Evolutionary conservation across 2,329 filamentous ascomycete genomes (phyloP), one percentile per base, ranked within the genome.

Genomic region (Myriosclerotinia curreyana): DNA sequence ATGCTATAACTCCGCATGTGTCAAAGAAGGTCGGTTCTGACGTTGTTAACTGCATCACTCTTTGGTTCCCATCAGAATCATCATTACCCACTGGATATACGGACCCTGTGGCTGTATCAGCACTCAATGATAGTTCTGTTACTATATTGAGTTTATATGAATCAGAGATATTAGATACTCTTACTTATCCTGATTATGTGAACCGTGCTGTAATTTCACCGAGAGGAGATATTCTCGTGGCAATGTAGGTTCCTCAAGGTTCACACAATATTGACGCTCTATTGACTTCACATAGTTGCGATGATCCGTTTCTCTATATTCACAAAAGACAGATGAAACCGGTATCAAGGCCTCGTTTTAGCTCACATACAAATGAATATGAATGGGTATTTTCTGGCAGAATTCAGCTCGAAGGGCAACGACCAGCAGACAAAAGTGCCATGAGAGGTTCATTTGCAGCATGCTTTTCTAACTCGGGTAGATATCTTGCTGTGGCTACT

Each of bases 131-230:
- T 78, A 89, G 87, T 74, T 92, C 90, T 1, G 90, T 98, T 64
- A 88, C 89, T 36, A 79, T 97, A n/a, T 91, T 96, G 73, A 89
- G 88, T 56, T 79, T 98, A 25, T 80, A 84, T 36, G 84, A 88
- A 60, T 84, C 86, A 17, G 81, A 89, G 66, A 81, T 89, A 44
- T 77, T 96, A 28, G 86, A 90, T 62, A 82, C 87, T 51, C 79
- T 97, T 61, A 82, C 84, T 5, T 88, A 96, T 68, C 88, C 90
- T 6, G 90, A 94, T 73, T 90, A 87, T 68, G 94, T 98, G 79
- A 99, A 99, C 72, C 92, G 96, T 73, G 91, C 93, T 42, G 86
- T 93, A n/a, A 88, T 99, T 60, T 97, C 94, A 8, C 95, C 94
- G 0, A 90, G 97, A 74, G 94, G 93, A 0, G 84, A 82, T 25